Evolutionary conservation across 2,329 filamentous ascomycete genomes (phyloP).

Genomic region (Tympanopsis confertula): DNA sequence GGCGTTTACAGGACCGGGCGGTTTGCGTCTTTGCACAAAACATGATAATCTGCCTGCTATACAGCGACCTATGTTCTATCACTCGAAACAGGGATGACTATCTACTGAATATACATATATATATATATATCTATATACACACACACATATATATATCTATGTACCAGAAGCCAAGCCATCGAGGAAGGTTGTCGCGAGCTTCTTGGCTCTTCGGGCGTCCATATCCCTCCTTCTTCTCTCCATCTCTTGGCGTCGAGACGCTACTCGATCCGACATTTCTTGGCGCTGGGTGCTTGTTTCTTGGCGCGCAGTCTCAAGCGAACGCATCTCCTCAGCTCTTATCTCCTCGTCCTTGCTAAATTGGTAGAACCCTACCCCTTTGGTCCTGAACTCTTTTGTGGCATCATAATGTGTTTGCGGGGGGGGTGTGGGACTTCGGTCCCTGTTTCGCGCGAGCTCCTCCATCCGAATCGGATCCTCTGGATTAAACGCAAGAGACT

Average conservation of each 20-base stretch:
- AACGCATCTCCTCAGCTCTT: slow-evolving; percentile 61
- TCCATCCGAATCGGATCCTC: slow-evolving; percentile 66
- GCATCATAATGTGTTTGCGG: slow-evolving; percentile 78
- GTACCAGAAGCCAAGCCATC: slow-evolving; percentile 41
- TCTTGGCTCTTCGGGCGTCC: slow-evolving; percentile 43
- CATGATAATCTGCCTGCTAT: no score
- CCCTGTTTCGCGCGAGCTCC: slow-evolving; percentile 63
- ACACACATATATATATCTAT: no score
- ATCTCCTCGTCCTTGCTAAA: slow-evolving; percentile 68
- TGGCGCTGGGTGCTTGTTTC: slow-evolving; percentile 55
- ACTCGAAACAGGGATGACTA: no score
- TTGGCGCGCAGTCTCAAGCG: slow-evolving; percentile 52
- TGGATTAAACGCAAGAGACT: slow-evolving; percentile 71
- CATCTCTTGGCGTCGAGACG: slow-evolving; percentile 47
- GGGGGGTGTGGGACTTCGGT: slow-evolving; percentile 71
- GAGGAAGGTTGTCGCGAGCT: slow-evolving; percentile 63
- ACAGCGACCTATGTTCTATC: no score
- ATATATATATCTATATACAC: no score
- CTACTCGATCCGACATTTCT: slow-evolving; percentile 42
- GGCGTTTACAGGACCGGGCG: no score
- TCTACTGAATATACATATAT: no score
- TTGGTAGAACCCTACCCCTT: slow-evolving; percentile 83
- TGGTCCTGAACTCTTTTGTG: slow-evolving; percentile 68
- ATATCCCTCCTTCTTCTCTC: slow-evolving; percentile 37
- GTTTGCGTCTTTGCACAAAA: no score